Evolutionary conservation across 371 early-diverging fungal genomes (phyloP).

Genomic region (Saksenaea oblongispora): DNA sequence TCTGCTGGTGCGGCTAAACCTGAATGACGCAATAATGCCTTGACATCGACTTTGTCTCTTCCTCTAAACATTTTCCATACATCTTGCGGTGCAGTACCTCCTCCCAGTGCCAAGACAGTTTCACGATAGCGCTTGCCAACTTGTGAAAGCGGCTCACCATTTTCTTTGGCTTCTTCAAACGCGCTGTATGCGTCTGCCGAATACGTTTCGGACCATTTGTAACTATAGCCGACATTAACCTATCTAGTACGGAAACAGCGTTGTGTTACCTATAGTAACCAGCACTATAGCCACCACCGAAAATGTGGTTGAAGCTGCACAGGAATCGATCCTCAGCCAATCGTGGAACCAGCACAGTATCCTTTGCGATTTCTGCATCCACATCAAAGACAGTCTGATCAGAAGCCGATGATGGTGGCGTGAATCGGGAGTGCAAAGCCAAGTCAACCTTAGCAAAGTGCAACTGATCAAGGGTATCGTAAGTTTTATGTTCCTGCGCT

Average conservation of each 20-base stretch:
- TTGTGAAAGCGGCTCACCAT: conserved; percentile 30
- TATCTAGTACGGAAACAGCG: neutral
- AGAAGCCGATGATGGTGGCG: conserved; percentile 20
- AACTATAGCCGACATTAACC: conserved; percentile 27
- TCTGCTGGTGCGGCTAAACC: conserved; percentile 34
- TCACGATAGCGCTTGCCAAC: conserved; percentile 63
- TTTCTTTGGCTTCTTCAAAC: conserved; percentile 53
- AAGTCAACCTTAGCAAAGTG: conserved; percentile 65
- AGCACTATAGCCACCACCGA: conserved; percentile 66
- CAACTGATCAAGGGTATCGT: conserved; percentile 23
- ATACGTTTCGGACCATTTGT: conserved; percentile 72
- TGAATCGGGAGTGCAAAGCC: conserved; percentile 58
- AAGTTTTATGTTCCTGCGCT: neutral
- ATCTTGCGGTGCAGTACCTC: conserved; percentile 59
- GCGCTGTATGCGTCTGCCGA: conserved; percentile 73
- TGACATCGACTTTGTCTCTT: conserved; percentile 53
- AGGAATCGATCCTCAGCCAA: conserved; percentile 61
- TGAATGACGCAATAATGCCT: conserved; percentile 61
- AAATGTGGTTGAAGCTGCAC: conserved; percentile 67
- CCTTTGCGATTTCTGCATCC: conserved; percentile 55
- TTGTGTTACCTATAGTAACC: conserved; percentile 59
- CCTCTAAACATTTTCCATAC: conserved; percentile 67
- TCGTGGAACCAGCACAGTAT: conserved; percentile 51
- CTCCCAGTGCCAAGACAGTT: conserved; percentile 67
- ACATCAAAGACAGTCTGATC: conserved; percentile 58